A percentile compares a stretch with the other conserved stretches of the same genome.
These are phyloP conservation scores for Isatis tinctoria DNA, from an alignment of 345 rosid species.

Conservation along the genomic window DNA sequence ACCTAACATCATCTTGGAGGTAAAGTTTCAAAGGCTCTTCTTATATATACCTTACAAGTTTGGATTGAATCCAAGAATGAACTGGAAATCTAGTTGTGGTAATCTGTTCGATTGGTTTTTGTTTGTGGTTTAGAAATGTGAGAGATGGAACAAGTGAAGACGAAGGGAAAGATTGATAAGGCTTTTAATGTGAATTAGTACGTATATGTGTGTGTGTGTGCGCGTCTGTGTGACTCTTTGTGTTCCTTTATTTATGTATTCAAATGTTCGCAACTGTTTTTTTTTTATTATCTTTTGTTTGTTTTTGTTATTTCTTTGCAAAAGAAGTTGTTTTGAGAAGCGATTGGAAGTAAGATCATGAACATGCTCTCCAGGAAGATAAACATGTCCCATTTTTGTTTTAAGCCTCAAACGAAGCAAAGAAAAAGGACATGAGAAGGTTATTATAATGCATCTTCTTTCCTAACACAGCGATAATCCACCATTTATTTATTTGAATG, in stretches of 20 bases:
- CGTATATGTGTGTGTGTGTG: neutral
- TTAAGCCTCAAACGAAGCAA: neutral
- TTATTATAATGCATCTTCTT: too few relatives aligned
- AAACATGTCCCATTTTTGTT: neutral
- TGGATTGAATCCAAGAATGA: neutral
- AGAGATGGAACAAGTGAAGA: slow-evolving; percentile 70
- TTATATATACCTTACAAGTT: neutral
- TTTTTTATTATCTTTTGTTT: slow-evolving; percentile 4
- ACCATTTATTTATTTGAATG: too few relatives aligned
- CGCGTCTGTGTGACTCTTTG: neutral
- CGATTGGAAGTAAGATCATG: neutral
- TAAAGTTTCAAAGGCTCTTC: slow-evolving; percentile 32
- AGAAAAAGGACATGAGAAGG: neutral
- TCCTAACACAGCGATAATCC: too few relatives aligned
- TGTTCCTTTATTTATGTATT: neutral
- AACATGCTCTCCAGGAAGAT: neutral
- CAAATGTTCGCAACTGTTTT: slow-evolving; percentile 7
- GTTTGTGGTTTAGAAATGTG: slow-evolving; percentile 51
- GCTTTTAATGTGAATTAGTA: slow-evolving; percentile 16
- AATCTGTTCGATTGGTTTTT: neutral
- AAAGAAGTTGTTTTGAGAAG: neutral
- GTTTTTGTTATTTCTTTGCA: neutral
- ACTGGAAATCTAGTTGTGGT: neutral
- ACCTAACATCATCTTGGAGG: slow-evolving; percentile 93
- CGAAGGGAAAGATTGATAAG: slow-evolving; percentile 33